Percentiles rank a stretch among this genome's conserved stretches.
These are phyloP conservation scores for Xylaria telfairii DNA, from an alignment of 495 filamentous ascomycete genomes.

Conservation along the genomic window DNA sequence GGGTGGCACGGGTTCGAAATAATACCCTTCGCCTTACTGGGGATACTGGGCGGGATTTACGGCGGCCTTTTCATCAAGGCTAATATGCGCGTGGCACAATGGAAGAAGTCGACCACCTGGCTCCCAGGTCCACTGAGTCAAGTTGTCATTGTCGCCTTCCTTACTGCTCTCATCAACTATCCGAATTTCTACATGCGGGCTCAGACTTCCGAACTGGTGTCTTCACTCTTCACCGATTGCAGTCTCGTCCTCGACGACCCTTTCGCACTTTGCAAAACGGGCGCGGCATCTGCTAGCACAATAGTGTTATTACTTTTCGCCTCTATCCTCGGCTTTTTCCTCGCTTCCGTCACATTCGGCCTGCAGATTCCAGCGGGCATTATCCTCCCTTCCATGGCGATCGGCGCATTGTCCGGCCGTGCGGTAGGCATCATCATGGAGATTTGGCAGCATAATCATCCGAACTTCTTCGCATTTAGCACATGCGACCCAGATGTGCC, in stretches of 20 bases:
- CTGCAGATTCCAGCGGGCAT: conserved; percentile 97
- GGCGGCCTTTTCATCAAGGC: conserved; percentile 93
- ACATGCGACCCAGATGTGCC: conserved; percentile 86
- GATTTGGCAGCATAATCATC: conserved; percentile 83
- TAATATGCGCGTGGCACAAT: conserved; percentile 86
- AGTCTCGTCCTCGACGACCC: conserved; percentile 76
- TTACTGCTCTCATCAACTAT: conserved; percentile 91
- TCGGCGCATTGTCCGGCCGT: conserved; percentile 91
- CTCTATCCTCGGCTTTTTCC: conserved; percentile 79
- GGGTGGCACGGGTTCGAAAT: conserved; percentile 97
- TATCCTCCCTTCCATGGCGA: conserved; percentile 96
- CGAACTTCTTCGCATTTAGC: conserved; percentile 75
- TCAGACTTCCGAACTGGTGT: conserved; percentile 90
- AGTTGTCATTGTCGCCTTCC: conserved; percentile 72
- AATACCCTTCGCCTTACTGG: conserved; percentile 84
- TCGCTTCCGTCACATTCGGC: conserved; percentile 90
- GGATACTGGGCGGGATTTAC: conserved; percentile 89
- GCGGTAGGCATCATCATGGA: conserved; percentile 88
- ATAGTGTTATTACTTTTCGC: conserved; percentile 82
- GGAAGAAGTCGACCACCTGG: conserved; percentile 70
- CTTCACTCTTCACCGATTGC: conserved; percentile 91
- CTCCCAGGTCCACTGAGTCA: conserved; percentile 73
- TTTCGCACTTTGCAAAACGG: conserved; percentile 85
- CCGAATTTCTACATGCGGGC: conserved; percentile 95
- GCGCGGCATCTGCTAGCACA: conserved; percentile 69